phyloP scores from a whole-genome alignment of 805 yeast genomes.

The Saturnispora hagleri region DNA sequence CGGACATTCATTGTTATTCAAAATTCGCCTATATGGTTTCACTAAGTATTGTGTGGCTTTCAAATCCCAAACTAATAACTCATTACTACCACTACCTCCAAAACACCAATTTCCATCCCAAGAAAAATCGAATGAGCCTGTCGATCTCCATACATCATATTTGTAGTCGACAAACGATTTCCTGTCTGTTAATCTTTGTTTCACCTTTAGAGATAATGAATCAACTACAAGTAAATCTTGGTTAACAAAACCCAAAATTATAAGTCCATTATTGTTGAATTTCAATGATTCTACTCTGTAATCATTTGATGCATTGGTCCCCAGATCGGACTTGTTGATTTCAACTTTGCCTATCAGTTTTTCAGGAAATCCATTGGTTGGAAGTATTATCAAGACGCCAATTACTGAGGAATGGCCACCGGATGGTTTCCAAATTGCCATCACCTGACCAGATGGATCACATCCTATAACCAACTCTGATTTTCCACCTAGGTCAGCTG shows the following conservation, averaged over 20 bases:
- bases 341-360: conserved; percentile 15
- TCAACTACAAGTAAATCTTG: conserved; percentile 43
- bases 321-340: conserved; percentile 30
- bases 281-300: conserved; percentile 20
- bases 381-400: conserved; percentile 13
- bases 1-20: conserved; percentile 16
- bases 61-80: conserved; percentile 45
- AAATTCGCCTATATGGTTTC: conserved; percentile 8
- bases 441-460: conserved; percentile 79
- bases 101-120: conserved; percentile 59
- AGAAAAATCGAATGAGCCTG: conserved; percentile 50
- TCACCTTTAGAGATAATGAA: conserved; percentile 15
- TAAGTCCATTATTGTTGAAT: conserved; percentile 48
- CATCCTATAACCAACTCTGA: conserved; percentile 1
- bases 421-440: conserved; percentile 48
- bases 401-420: conserved; percentile 5
- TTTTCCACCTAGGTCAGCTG: conserved; percentile 21
- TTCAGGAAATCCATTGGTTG: conserved; percentile 15
- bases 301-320: background rate
- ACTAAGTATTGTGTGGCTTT: background rate
- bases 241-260: conserved; percentile 49
- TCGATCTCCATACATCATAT: conserved; percentile 30
- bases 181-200: conserved; percentile 36
- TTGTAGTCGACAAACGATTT: conserved; percentile 25
- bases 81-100: conserved; percentile 51